A percentile compares a stretch with the other conserved stretches of the same genome.
These are phyloP conservation scores for Leucosporidium yakuticum DNA, from an alignment of 768 basidiomycete genomes.

Conservation along the genomic window DNA sequence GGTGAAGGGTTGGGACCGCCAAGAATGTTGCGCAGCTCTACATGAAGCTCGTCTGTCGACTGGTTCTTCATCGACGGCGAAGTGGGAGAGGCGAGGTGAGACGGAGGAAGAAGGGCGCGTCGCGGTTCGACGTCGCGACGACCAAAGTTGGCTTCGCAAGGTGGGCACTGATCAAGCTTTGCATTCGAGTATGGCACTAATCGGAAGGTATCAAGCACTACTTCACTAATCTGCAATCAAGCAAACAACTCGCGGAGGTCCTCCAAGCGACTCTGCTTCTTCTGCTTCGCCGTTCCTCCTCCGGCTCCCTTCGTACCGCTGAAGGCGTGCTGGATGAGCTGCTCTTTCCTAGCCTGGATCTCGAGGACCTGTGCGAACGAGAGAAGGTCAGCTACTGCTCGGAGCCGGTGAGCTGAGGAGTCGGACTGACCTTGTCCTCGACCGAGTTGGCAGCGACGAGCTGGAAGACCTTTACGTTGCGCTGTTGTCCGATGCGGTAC, in stretches of 20 bases:
- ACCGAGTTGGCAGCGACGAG: constrained; percentile 24
- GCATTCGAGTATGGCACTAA: no score
- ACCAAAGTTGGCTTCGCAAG: no score
- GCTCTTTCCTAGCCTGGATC: constrained; percentile 25
- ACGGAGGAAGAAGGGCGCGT: no score
- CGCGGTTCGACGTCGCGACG: no score
- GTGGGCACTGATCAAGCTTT: no score
- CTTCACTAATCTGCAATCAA: no score
- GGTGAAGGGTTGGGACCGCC: no score
- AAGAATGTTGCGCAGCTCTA: no score
- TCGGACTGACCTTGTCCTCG: constrained; percentile 21
- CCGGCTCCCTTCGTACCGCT: neutral
- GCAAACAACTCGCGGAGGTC: neutral
- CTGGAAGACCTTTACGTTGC: constrained; percentile 2
- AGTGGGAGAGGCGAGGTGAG: no score
- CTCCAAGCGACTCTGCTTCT: neutral
- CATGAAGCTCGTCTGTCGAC: no score
- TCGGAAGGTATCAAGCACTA: no score
- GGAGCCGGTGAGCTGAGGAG: neutral
- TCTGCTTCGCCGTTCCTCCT: neutral
- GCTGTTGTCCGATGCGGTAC: constrained; percentile 24
- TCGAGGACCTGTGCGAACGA: constrained; percentile 7
- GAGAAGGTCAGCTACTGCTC: neutral
- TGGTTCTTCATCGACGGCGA: no score
- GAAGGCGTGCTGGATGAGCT: constrained; percentile 20